A percentile compares a stretch with the other conserved stretches of the same genome.
phyloP scores from a whole-genome alignment of 352 stramenopile species.

The Bremia lactucae region DNA sequence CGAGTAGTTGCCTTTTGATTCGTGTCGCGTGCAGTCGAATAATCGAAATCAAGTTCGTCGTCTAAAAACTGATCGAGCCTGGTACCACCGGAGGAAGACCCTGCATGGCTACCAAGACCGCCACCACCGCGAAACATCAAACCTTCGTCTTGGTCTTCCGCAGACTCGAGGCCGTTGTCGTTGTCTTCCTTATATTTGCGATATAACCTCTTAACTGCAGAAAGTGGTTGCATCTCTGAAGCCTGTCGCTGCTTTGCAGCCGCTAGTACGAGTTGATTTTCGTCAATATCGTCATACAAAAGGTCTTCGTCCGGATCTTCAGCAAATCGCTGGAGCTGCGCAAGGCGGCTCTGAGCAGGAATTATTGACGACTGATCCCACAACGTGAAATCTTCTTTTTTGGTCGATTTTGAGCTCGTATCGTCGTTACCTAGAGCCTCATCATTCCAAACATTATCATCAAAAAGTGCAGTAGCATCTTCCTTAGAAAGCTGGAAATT shows the following conservation, averaged over 20 bases:
- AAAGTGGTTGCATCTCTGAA: conserved; percentile 6
- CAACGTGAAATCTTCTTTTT: no score
- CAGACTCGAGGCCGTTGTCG: conserved; percentile 16
- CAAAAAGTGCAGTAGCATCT: conserved; percentile 55
- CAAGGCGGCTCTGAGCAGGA: conserved; percentile 45
- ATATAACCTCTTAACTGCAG: conserved; percentile 9
- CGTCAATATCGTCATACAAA: conserved; percentile 64
- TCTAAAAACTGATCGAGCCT: conserved; percentile 60
- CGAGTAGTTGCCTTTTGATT: conserved; percentile 69
- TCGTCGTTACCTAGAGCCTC: no score
- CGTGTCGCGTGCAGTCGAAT: conserved; percentile 52
- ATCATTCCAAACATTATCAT: conserved; percentile 68
- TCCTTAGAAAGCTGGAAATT: conserved; percentile 69
- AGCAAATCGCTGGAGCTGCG: conserved; percentile 63
- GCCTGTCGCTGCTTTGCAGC: conserved; percentile 25
- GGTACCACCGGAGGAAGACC: conserved; percentile 22
- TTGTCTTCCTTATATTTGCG: conserved; percentile 18
- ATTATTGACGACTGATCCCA: conserved; percentile 57
- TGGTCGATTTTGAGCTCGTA: no score
- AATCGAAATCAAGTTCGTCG: conserved; percentile 79
- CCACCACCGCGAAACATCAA: conserved; percentile 13
- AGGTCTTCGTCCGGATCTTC: conserved; percentile 58
- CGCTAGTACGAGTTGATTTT: conserved; percentile 41
- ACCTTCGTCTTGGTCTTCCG: conserved; percentile 9
- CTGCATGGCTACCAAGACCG: conserved; percentile 10